Conservation (phyloP, 129 eudicot genomes). For the Sambucus nigra region DNA sequence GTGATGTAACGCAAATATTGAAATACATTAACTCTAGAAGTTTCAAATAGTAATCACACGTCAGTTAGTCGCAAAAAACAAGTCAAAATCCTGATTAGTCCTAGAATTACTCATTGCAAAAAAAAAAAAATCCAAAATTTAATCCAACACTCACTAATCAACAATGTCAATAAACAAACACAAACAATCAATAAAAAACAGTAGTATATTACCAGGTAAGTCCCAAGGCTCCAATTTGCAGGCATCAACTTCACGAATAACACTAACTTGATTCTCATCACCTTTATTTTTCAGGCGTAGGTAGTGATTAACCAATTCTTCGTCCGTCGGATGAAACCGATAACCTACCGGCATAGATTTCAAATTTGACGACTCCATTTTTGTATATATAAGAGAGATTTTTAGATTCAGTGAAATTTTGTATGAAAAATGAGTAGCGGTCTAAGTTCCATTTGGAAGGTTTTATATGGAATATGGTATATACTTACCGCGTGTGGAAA, state of each 20-base stretch:
- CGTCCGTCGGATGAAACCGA: slow-evolving; percentile 84
- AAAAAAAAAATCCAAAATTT: not conserved
- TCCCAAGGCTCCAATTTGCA: slow-evolving; percentile 93
- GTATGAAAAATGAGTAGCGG: too few species aligned
- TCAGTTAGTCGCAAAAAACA: too few species aligned
- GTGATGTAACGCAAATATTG: too few species aligned
- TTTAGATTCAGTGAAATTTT: too few species aligned
- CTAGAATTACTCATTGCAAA: not conserved
- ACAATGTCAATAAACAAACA: not conserved
- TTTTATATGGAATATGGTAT: too few species aligned
- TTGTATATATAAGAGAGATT: too few species aligned
- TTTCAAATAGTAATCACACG: too few species aligned
- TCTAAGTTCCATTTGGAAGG: too few species aligned
- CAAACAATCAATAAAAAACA: not conserved
- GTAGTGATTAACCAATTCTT: slow-evolving; percentile 73
- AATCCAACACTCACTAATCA: not conserved
- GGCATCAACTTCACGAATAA: slow-evolving; percentile 74
- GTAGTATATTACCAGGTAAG: slow-evolving; percentile 49
- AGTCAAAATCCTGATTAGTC: too few species aligned
- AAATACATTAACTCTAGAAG: too few species aligned
- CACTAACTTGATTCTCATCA: slow-evolving; percentile 37
- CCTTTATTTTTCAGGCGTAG: slow-evolving; percentile 65
- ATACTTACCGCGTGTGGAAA: too few species aligned
- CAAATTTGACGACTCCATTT: not conserved
- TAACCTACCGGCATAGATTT: slow-evolving; percentile 71